A percentile compares a stretch with the other conserved stretches of the same genome.
Conservation (phyloP, 257 asterid genomes). For the Plantago elongata region DNA sequence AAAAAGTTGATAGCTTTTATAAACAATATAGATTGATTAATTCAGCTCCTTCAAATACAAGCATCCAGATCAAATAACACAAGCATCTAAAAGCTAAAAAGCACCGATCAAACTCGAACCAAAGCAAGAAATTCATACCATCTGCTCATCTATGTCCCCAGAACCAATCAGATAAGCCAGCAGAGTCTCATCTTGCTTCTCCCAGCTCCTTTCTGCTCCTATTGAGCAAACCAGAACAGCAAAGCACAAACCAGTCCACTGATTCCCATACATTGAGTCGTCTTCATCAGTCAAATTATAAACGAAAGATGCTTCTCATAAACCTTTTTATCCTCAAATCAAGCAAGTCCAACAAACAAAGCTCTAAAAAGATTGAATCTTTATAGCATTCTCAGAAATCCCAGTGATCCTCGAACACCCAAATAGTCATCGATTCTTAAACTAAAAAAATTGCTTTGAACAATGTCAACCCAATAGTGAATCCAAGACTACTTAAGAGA, state of each 20-base stretch:
- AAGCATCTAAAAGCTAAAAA: conserved; percentile 11
- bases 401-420: conserved; percentile 11
- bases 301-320: no score
- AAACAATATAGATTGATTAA: no score
- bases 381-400: conserved; percentile 28
- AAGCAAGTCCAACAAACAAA: conserved; percentile 26
- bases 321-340: neutral
- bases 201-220: conserved; percentile 38
- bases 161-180: conserved; percentile 36
- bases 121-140: conserved; percentile 36
- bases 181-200: conserved; percentile 31
- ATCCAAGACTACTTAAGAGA: no score
- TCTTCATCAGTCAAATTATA: conserved; percentile 26
- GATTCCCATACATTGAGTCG: conserved; percentile 42
- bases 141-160: conserved; percentile 42
- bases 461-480: no score
- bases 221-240: conserved; percentile 34
- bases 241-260: conserved; percentile 32
- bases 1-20: neutral
- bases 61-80: neutral
- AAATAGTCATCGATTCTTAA: no score
- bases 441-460: no score
- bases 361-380: conserved; percentile 31
- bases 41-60: neutral
- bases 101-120: neutral